Evolutionary conservation across 78 protist genomes (phyloP).

Genomic region (Emiliania huxleyi): DNA sequence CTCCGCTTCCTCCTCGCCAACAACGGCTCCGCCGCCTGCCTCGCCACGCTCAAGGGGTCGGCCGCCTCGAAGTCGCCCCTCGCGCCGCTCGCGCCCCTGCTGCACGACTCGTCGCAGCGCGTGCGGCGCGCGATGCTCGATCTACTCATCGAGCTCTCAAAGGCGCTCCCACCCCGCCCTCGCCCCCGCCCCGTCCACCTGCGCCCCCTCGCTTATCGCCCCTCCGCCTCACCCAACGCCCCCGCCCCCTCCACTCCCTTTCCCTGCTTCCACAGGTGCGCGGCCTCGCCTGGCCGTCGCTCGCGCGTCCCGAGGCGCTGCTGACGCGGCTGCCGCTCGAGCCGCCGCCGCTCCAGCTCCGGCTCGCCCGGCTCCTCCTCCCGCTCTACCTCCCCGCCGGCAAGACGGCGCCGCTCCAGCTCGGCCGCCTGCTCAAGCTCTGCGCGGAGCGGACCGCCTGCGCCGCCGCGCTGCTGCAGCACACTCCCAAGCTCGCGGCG

Average conservation of each 20-base stretch:
- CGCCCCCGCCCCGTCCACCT: too few species aligned
- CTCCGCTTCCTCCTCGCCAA: conserved; percentile 22
- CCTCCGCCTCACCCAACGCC: neutral
- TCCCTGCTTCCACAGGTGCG: neutral
- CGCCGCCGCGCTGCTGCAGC: neutral
- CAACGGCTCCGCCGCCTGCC: neutral
- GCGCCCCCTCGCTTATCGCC: too few species aligned
- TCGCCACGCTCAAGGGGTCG: neutral
- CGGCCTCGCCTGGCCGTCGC: neutral
- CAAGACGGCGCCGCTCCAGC: neutral
- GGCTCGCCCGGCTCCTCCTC: neutral
- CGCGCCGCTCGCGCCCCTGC: conserved; percentile 31
- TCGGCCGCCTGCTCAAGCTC: neutral
- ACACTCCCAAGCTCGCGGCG: neutral
- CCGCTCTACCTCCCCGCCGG: neutral
- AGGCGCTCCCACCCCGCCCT: neutral
- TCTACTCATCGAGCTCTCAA: neutral
- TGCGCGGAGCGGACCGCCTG: neutral
- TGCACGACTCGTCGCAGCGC: conserved; percentile 58
- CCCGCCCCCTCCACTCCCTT: too few species aligned
- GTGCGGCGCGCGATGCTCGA: conserved; percentile 59
- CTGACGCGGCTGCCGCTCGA: neutral
- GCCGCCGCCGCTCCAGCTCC: neutral
- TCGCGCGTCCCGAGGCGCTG: neutral
- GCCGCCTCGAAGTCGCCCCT: neutral